Evolutionary conservation across 148 eudicot genomes (phyloP), one percentile per base, ranked within the genome.

Genomic region (Rhododendron griersonianum): DNA sequence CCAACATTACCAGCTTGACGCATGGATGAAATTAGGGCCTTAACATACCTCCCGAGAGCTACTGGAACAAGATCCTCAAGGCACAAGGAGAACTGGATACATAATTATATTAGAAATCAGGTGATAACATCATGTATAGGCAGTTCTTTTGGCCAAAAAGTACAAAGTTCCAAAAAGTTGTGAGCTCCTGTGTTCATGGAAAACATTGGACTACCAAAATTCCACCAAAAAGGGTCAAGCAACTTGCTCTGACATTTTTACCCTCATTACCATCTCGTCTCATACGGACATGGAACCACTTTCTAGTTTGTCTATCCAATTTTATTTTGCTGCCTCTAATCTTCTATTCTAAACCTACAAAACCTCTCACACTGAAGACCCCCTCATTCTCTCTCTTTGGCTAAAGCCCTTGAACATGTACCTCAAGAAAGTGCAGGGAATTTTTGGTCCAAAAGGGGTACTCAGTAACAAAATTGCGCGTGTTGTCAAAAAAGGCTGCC

Each of bases 51-150:
- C 86, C 98, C 98, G 69, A 97, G 94, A 83, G 98, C 94, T 84
- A 95, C 93, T 37, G 99, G 99, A 89, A 94, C 95, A 87, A 97
- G 92, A 94, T 97, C 99, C 91, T 97, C 98, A 80, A 97, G 94
- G 92, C 99, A 95, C 86, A 94, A 88, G 75, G 96, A 94, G 91
- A 97, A 97, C 99, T 97, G 98, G 89, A 95, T 85, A 77, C 13
- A 90, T 83, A 84, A 59, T 55, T 59, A 45, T 63, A 80, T 92
- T 85, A 90, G 86, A 48, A 50, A 48, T 51, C 76, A 71, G 78
- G 80, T 55, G 67, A 61, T 19, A 84, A 80, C 30, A 39, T 16
- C 19, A 76, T 76, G 30, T 15, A 69, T 37, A 55, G 53, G 7
- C n/a, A 15, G 33, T 41, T 84, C 30, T 13, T 57, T 11, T 30